Conservation (phyloP, 495 filamentous ascomycete genomes). For the Penicillium turbatum region DNA sequence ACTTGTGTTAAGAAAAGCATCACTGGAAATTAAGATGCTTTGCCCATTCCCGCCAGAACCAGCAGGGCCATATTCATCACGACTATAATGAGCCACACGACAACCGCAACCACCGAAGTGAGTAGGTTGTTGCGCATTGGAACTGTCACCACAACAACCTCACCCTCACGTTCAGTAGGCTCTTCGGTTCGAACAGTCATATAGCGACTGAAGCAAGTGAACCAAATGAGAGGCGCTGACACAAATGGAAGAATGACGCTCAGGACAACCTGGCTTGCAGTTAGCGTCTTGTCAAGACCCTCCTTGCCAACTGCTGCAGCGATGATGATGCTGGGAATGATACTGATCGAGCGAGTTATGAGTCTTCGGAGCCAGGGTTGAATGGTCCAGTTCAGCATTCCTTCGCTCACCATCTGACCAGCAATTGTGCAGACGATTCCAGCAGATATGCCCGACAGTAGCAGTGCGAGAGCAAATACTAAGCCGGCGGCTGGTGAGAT, state of each 20-base stretch:
- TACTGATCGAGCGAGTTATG: conserved; percentile 67
- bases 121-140: conserved; percentile 62
- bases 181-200: conserved; percentile 61
- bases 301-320: conserved; percentile 69
- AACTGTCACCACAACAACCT: conserved; percentile 30
- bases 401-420: conserved; percentile 79
- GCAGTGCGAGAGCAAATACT: conserved; percentile 71
- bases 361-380: conserved; percentile 69
- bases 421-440: conserved; percentile 83
- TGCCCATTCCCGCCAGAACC: conserved; percentile 61
- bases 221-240: conserved; percentile 78
- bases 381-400: conserved; percentile 67
- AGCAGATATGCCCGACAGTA: conserved; percentile 72
- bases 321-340: conserved; percentile 77
- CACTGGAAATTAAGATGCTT: conserved; percentile 26
- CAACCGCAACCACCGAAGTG: conserved; percentile 47
- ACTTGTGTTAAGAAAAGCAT: background rate
- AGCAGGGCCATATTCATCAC: conserved; percentile 71
- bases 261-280: conserved; percentile 73
- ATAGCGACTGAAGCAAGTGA: conserved; percentile 74
- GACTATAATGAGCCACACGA: conserved; percentile 65
- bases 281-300: conserved; percentile 69
- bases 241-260: conserved; percentile 80
- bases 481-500: conserved; percentile 70
- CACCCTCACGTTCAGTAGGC: conserved; percentile 23